Conservation (phyloP, 108 stramenopile species). For the Conticribra weissflogii region DNA sequence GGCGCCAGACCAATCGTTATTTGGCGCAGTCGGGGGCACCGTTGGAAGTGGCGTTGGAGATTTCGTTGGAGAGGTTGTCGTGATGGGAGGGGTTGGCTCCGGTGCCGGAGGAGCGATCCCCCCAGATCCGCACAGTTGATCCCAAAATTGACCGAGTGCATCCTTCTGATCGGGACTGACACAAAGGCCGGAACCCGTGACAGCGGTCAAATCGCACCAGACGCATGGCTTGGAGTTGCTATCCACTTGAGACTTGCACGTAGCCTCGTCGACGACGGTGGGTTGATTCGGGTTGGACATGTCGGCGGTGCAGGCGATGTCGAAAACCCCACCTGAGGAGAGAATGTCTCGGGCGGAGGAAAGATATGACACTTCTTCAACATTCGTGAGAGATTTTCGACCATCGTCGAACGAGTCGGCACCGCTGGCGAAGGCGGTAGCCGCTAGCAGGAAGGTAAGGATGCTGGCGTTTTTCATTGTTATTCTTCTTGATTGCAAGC, state of each 20-base stretch:
- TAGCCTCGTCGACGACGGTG: conserved; percentile 22
- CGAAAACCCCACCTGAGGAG: conserved; percentile 2
- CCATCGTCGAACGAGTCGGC: neutral
- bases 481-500: neutral
- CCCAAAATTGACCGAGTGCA: conserved; percentile 28
- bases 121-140: conserved; percentile 10
- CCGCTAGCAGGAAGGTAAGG: neutral
- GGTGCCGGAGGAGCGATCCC: neutral
- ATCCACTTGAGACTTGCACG: conserved; percentile 23
- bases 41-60: conserved; percentile 7
- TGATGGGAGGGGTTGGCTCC: conserved; percentile 1
- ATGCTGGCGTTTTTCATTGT: conserved; percentile 5
- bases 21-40: conserved; percentile 17
- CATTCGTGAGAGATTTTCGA: neutral
- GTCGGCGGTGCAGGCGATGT: conserved; percentile 20
- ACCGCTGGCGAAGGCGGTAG: neutral
- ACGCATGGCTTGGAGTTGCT: conserved; percentile 28
- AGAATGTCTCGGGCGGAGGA: neutral
- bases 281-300: conserved; percentile 4
- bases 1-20: conserved; percentile 10
- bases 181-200: conserved; percentile 25
- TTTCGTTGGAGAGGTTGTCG: neutral
- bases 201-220: conserved; percentile 38
- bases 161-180: conserved; percentile 24
- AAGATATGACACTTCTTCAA: neutral